Percentiles rank a stretch among this genome's conserved stretches.
phyloP scores from a whole-genome alignment of 441 rosid genomes.

The Hypseocharis bilobata region DNA sequence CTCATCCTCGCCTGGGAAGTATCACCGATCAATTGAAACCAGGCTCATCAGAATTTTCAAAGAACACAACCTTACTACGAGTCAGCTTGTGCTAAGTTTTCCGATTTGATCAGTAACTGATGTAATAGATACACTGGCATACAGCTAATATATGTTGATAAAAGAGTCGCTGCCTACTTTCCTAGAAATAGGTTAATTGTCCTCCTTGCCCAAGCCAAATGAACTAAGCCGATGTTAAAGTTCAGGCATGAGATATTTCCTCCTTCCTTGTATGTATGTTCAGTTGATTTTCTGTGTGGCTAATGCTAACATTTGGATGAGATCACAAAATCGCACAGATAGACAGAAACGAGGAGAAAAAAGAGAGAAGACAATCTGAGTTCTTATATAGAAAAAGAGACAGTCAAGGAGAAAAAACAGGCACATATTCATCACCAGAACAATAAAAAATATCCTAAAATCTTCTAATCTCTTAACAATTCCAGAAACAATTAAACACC shows the following conservation, averaged over 20 bases:
- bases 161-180: background rate
- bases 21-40: background rate
- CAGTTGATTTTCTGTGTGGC: background rate
- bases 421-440: conserved; percentile 16
- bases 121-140: background rate
- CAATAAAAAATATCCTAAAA: conserved; percentile 12
- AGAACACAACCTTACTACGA: background rate
- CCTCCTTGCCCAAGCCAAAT: too few species aligned
- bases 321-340: background rate
- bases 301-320: background rate
- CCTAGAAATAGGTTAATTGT: too few species aligned
- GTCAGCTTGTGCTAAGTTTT: too few species aligned
- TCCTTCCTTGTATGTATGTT: background rate
- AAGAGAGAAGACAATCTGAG: conserved; percentile 6
- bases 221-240: background rate
- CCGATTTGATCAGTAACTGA: background rate
- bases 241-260: background rate
- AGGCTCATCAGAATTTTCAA: background rate
- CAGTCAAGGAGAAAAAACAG: conserved; percentile 12
- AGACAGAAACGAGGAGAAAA: background rate
- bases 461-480: conserved; percentile 4
- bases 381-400: conserved; percentile 4
- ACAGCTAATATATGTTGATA: background rate
- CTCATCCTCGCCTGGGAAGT: too few species aligned
- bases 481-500: conserved; percentile 15